Conservation (phyloP, 2,329 filamentous ascomycete genomes). For the Diaporthe caulivora region DNA sequence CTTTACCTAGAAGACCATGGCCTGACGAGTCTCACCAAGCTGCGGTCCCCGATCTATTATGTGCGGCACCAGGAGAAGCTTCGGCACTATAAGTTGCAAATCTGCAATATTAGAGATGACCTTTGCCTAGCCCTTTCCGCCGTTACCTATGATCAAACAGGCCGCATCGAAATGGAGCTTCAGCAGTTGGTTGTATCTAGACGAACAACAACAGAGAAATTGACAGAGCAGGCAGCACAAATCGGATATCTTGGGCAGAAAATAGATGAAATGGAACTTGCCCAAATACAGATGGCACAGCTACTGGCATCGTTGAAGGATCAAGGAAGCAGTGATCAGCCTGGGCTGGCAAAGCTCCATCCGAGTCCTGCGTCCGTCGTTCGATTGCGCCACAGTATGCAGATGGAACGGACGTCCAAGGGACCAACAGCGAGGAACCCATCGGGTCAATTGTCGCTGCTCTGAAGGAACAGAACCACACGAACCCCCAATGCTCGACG, state of each 20-base stretch:
- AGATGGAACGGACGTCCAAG: neutral
- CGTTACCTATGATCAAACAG: neutral
- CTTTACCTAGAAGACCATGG: neutral
- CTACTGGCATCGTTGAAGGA: neutral
- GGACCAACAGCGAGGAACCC: accelerated
- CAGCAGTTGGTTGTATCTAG: neutral
- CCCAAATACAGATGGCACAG: neutral
- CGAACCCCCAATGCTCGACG: neutral
- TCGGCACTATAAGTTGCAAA: neutral
- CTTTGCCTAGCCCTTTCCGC: neutral
- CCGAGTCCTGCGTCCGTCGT: neutral
- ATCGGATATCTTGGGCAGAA: neutral
- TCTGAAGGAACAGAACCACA: neutral
- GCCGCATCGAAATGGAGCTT: neutral
- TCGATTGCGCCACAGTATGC: neutral
- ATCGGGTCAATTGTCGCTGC: neutral
- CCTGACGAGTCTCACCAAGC: neutral
- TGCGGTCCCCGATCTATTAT: neutral
- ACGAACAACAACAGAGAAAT: neutral
- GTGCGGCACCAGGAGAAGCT: neutral
- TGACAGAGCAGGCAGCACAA: neutral
- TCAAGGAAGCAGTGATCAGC: neutral
- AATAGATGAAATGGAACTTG: neutral
- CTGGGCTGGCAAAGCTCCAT: neutral
- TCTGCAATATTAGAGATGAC: neutral